Conservation (phyloP, 805 yeast species). For the Kuraishia ogatae region DNA sequence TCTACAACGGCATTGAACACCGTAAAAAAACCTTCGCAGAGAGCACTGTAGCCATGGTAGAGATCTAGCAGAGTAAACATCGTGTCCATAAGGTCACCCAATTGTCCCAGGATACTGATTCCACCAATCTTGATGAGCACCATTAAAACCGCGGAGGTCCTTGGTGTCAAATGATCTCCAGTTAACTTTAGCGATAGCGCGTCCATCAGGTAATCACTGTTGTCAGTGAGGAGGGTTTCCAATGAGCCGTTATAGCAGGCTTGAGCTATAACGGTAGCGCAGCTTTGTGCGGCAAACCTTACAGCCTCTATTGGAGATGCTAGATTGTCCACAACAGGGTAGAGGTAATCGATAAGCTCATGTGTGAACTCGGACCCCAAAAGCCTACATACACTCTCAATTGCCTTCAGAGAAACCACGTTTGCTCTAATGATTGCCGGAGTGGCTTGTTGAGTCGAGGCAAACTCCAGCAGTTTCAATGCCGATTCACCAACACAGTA, state of each 20-base stretch:
- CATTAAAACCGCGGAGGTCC: conserved; percentile 60
- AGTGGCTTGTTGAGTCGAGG: conserved; percentile 10
- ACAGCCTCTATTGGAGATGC: conserved; percentile 44
- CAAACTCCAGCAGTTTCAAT: conserved; percentile 30
- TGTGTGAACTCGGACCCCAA: conserved; percentile 32
- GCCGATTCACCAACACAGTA: conserved; percentile 29
- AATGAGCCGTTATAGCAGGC: conserved; percentile 50
- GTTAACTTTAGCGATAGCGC: conserved; percentile 63
- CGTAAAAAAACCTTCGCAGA: conserved; percentile 66
- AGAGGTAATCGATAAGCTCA: conserved; percentile 63
- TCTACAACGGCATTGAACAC: conserved; percentile 56
- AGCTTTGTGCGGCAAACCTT: conserved; percentile 42
- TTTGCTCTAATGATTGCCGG: conserved; percentile 19
- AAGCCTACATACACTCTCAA: conserved; percentile 22
- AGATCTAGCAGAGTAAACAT: conserved; percentile 72
- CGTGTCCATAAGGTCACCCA: conserved; percentile 67
- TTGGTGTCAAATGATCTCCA: conserved; percentile 64
- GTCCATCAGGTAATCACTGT: conserved; percentile 77
- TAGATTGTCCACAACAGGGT: conserved; percentile 63
- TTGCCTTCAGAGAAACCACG: conserved; percentile 34
- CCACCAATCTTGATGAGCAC: conserved; percentile 71
- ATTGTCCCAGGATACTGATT: conserved; percentile 46
- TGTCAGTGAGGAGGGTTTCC: conserved; percentile 45
- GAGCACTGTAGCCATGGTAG: conserved; percentile 70
- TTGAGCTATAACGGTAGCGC: conserved; percentile 41